Conservation (phyloP, 306 rosid genomes). For the Cucurbita moschata region DNA sequence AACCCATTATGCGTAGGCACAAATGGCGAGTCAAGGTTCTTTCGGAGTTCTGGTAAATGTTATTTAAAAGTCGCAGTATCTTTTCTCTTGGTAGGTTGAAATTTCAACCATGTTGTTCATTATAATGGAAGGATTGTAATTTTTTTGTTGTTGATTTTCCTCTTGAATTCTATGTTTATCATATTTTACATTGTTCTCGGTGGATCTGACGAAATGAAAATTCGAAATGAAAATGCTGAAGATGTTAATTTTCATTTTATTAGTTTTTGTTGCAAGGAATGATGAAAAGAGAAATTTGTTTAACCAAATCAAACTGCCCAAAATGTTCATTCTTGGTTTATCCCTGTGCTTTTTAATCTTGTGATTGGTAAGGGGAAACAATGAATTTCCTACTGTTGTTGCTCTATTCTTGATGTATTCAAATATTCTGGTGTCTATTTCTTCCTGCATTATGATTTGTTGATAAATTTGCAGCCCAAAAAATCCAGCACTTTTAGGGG, state of each 20-base stretch:
- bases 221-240: background rate
- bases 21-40: slow-evolving; percentile 89
- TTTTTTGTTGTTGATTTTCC: background rate
- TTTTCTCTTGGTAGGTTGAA: background rate
- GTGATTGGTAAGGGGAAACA: background rate
- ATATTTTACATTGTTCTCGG: background rate
- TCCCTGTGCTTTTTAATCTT: background rate
- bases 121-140: background rate
- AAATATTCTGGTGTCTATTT: background rate
- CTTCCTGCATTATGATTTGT: background rate
- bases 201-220: background rate
- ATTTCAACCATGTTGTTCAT: background rate
- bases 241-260: background rate
- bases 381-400: background rate
- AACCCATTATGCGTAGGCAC: slow-evolving; percentile 76
- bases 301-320: background rate
- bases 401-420: background rate
- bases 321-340: background rate
- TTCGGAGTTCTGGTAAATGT: slow-evolving; percentile 58
- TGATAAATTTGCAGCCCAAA: slow-evolving; percentile 44
- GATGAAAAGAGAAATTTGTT: background rate
- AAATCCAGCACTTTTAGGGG: slow-evolving; percentile 50
- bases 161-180: background rate
- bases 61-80: background rate
- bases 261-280: background rate